Conservation (phyloP, 176 grass and related monocot species). For the Oryza officinalis region DNA sequence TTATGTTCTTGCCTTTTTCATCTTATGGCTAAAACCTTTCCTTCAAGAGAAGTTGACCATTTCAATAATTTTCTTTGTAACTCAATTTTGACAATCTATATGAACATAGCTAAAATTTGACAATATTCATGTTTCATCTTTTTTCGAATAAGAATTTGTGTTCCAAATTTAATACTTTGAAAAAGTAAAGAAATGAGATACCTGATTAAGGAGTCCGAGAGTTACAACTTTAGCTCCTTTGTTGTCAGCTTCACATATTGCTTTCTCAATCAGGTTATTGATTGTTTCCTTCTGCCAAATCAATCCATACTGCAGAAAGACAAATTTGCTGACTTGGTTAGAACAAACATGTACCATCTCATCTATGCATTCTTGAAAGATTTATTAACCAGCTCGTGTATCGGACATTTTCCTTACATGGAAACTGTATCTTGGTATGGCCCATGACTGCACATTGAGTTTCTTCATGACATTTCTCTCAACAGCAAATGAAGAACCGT, state of each 20-base stretch:
- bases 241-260: conserved; percentile 71
- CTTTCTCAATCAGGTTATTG: conserved; percentile 73
- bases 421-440: conserved; percentile 86
- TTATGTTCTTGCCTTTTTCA: not conserved
- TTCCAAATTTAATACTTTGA: not conserved
- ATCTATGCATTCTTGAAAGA: not conserved
- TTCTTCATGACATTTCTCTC: conserved; percentile 71
- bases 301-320: conserved; percentile 63
- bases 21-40: not conserved
- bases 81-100: not conserved
- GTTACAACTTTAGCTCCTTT: conserved; percentile 80
- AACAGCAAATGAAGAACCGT: conserved; percentile 66
- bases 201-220: conserved; percentile 89
- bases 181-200: not conserved
- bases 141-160: no score
- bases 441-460: conserved; percentile 87
- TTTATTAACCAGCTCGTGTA: not conserved
- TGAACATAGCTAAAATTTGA: not conserved
- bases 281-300: conserved; percentile 66
- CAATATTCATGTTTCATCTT: not conserved
- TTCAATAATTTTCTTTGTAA: not conserved
- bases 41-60: not conserved
- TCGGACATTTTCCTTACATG: conserved; percentile 26
- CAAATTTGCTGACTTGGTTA: conserved; percentile 20
- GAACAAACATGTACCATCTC: not conserved